Evolutionary conservation across 192 early-diverging fungal genomes (phyloP).

Genomic region (Allomyces macrogynus): DNA sequence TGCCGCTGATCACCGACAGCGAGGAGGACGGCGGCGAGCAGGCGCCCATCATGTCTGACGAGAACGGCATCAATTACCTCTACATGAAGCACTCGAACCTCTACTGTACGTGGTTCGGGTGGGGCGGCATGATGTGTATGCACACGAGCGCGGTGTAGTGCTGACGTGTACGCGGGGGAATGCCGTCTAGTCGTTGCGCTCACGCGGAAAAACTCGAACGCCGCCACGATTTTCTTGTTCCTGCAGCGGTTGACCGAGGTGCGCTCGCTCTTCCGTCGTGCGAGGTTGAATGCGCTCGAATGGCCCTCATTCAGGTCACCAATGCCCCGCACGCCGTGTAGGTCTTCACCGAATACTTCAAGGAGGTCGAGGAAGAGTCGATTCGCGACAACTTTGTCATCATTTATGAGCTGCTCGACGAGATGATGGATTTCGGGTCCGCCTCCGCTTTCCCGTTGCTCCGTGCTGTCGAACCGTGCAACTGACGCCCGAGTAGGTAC

Average conservation of each 20-base stretch:
- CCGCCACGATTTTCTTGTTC: constrained; percentile 83
- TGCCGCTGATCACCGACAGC: constrained; percentile 79
- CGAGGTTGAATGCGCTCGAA: too few species aligned
- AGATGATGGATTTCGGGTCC: constrained; percentile 77
- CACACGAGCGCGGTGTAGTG: background rate
- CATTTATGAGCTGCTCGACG: constrained; percentile 73
- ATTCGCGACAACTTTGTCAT: constrained; percentile 83
- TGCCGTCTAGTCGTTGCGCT: constrained; percentile 57
- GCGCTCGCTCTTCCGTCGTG: background rate
- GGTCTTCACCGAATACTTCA: constrained; percentile 87
- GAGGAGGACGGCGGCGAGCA: constrained; percentile 68
- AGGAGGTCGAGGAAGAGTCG: constrained; percentile 71
- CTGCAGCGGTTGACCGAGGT: constrained; percentile 77
- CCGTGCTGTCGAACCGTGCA: too few species aligned
- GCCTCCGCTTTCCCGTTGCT: too few species aligned
- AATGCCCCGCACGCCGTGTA: constrained; percentile 5
- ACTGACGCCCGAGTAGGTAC: constrained; percentile 10
- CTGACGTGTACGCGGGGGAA: too few species aligned
- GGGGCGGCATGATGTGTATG: background rate
- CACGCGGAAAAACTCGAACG: constrained; percentile 94
- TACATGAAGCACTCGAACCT: constrained; percentile 92
- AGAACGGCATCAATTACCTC: constrained; percentile 87
- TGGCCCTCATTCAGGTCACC: too few species aligned
- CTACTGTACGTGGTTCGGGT: constrained; percentile 41
- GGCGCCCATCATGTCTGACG: constrained; percentile 69